These are phyloP conservation scores for Neonectria faginata DNA, from an alignment of 2,329 filamentous ascomycete genomes.

Conservation along the genomic window DNA sequence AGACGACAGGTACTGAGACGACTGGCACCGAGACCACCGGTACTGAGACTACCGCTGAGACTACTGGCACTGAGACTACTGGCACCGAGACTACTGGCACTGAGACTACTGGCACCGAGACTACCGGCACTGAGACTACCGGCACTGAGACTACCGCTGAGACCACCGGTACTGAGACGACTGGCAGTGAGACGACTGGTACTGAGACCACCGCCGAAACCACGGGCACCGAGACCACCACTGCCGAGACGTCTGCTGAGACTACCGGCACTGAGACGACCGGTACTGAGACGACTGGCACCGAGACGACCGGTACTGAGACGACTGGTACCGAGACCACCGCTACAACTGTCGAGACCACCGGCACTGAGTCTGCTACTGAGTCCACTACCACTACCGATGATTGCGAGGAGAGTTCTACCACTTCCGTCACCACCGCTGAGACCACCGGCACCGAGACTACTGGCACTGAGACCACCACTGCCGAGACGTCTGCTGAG, in stretches of 20 bases:
- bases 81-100: too few relatives aligned
- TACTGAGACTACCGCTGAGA: background rate
- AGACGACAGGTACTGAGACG: background rate
- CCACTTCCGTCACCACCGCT: background rate
- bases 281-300: background rate
- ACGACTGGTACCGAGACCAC: conserved; percentile 10
- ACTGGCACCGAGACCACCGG: conserved; percentile 2
- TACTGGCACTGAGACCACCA: background rate
- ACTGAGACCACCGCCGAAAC: too few relatives aligned
- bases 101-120: too few relatives aligned
- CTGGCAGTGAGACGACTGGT: too few relatives aligned
- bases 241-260: too few relatives aligned
- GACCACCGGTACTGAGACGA: too few relatives aligned
- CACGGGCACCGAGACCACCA: too few relatives aligned
- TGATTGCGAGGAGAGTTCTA: background rate
- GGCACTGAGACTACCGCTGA: too few relatives aligned
- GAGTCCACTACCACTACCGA: conserved; percentile 4
- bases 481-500: too few relatives aligned
- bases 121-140: too few relatives aligned
- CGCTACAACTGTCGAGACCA: background rate
- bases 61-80: too few relatives aligned
- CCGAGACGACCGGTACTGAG: conserved; percentile 10
- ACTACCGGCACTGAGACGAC: too few relatives aligned
- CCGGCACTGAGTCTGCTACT: background rate
- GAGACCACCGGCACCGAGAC: background rate